Base-by-base conservation (phyloP, 176 grass and related monocot species). In the Avena atlantica region DNA sequence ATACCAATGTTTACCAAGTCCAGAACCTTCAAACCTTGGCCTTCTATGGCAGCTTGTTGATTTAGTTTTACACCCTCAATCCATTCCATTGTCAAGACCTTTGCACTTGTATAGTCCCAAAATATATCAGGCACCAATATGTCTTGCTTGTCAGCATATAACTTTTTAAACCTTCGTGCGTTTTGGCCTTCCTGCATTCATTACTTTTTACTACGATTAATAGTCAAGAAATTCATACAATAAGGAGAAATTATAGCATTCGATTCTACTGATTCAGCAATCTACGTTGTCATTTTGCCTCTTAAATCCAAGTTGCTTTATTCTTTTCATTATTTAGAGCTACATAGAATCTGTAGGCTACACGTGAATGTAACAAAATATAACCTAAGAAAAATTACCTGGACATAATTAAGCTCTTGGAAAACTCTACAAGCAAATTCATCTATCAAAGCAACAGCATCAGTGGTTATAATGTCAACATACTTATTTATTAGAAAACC, bases 381-480 rank as follows among this genome's bases (percentile, higher is more conserved):
- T 69, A 81, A 62, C 16, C 12, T 16, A 58, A 58, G 61, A 80
- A 50, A 90, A 80, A 29, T 52, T 83, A 95, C 96, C 96, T 98
- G 96, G 53, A 98, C 96, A 85, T 98, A 98, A 85, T 98, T 98
- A 62, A 98, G 96, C 86, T 98, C 96, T 90, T 98, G 96, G 15
- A 90, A 98, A 67, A 98, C 96, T 75, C 96, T 91, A 81, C 86
- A 87, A 37, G 91, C 96, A 90, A 94, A 98, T 81, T 98, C 96
- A 83, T 98, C 96, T 69, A 96, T 92, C 48, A 98, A 90, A 47
- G 93, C 93, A 86, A 96, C 93, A 68, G 94, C 90, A 88, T 98
- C 90, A 70, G 84, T 95, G 34, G 93, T 86, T 83, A 98, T 70
- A 76, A 96, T 81, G 81, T 96, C 87, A 0, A 95, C 89, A 87